Evolutionary conservation across 768 basidiomycete species (phyloP), one percentile per base, ranked within the genome.

Genomic region (Rhodotorula babjevae): DNA sequence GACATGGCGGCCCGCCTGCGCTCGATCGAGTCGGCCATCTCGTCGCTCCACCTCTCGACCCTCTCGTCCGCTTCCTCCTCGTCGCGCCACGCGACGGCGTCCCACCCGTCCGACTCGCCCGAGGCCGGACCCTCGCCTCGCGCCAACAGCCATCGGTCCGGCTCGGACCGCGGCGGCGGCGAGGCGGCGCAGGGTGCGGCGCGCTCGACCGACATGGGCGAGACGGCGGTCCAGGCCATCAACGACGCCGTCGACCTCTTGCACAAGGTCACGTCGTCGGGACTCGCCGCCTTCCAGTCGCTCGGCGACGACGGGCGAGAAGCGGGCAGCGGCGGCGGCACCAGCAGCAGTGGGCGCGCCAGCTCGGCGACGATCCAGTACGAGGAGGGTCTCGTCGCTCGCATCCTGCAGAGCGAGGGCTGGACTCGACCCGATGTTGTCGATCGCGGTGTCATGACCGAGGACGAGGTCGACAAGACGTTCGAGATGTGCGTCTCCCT

Each of bases 21-120:
- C 46, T 59, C 65, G 8, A 66, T 66, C 65, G 65, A 66, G 49
- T 36, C 57, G n/a, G 31, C 65, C 33, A 57, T 66, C 57, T 53
- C 44, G 25, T 14, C 23, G 10, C 33, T 59, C 15, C 65, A 59
- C 33, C 65, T 66, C 47, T 31, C 55, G 29, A 40, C 23, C 27
- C 16, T 29, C 33, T 58, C 57, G 33, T 58, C 57, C 57, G 36
- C 16, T 25, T 63, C 62, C 3, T 33, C 47, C 52, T 18, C 36
- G 21, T 33, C 21, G 8, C 57, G 33, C 6, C 33, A 33, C 18
- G 23, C 25, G 12, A 15, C 31, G 47, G 44, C 27, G n/a, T 66
- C 57, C 25, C 46, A 31, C 55, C 15, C 47, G 42, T 59, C 65
- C 25, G 40, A 23, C 2, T 40, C 36, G 21, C 23, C 42, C 8